Conservation (phyloP, 345 rosid species). For the Hirschfeldia incana region DNA sequence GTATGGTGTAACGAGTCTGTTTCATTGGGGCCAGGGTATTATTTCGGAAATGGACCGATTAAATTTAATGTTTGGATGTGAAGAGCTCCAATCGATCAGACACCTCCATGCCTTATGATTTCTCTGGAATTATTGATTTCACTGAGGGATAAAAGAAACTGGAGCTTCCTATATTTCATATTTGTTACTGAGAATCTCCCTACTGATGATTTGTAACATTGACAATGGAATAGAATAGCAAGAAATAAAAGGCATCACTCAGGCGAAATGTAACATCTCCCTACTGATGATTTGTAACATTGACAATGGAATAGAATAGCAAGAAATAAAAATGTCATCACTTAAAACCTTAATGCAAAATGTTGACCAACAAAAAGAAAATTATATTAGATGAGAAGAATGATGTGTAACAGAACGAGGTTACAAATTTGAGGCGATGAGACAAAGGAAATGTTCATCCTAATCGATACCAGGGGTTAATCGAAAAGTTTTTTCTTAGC, state of each 20-base stretch:
- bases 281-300: neutral
- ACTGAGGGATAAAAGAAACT: neutral
- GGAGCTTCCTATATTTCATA: neutral
- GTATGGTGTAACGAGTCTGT: slow-evolving; percentile 27
- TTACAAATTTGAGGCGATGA: neutral
- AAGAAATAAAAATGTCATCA: neutral
- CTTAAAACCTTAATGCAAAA: neutral
- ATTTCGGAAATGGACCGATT: slow-evolving; percentile 25
- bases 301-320: neutral
- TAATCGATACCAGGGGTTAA: neutral
- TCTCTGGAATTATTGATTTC: slow-evolving; percentile 23
- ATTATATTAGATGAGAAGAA: neutral
- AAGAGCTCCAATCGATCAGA: slow-evolving; percentile 39
- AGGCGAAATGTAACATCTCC: neutral
- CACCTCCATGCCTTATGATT: slow-evolving; percentile 42
- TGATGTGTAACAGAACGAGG: slow-evolving; percentile 16
- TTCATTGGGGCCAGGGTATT: slow-evolving; percentile 32
- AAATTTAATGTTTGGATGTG: slow-evolving; percentile 33
- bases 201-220: neutral
- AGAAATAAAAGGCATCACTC: neutral
- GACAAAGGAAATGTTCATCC: neutral
- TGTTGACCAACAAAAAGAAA: slow-evolving; percentile 7
- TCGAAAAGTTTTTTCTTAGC: neutral
- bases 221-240: neutral
- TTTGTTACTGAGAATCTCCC: neutral